Evolutionary conservation across 164 flowering plant genomes (phyloP).

Genomic region (Magnolia kwangsiensis): DNA sequence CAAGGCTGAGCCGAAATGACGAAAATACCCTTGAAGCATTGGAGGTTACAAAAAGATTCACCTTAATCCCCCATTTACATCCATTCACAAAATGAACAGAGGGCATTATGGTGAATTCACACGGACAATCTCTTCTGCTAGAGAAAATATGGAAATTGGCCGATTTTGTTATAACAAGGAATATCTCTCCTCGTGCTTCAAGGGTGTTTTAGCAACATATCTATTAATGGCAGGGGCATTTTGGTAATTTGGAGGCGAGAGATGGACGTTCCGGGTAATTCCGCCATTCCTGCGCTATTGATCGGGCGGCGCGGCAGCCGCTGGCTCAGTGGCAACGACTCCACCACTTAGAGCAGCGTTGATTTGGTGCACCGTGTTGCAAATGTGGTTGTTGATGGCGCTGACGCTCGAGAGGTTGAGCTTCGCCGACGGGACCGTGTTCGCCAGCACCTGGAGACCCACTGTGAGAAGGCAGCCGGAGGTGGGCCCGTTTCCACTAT

Average conservation of each 20-base stretch:
- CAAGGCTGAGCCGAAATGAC: not conserved
- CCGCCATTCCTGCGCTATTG: conserved; percentile 4
- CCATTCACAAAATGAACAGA: not conserved
- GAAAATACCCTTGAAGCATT: conserved; percentile 6
- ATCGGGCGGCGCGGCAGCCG: conserved; percentile 7
- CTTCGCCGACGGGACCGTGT: conserved; percentile 67
- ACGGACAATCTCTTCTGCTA: not conserved
- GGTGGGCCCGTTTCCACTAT: conserved; percentile 1
- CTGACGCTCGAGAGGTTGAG: conserved; percentile 66
- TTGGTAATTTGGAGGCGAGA: not conserved
- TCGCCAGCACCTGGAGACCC: conserved; percentile 75
- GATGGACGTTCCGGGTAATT: conserved; percentile 28
- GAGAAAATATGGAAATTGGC: no score
- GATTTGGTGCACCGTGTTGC: conserved; percentile 71
- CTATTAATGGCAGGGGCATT: not conserved
- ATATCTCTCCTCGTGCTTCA: not conserved
- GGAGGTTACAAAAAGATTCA: not conserved
- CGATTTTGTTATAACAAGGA: not conserved
- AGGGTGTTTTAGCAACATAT: conserved; percentile 4
- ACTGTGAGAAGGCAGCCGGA: conserved; percentile 75
- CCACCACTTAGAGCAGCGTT: conserved; percentile 37
- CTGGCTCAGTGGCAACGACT: not conserved
- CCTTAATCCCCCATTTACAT: not conserved
- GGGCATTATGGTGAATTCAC: not conserved
- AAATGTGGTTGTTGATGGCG: conserved; percentile 66